Conservation (phyloP, 2,329 filamentous ascomycete genomes). For the Cordyceps sp. region DNA sequence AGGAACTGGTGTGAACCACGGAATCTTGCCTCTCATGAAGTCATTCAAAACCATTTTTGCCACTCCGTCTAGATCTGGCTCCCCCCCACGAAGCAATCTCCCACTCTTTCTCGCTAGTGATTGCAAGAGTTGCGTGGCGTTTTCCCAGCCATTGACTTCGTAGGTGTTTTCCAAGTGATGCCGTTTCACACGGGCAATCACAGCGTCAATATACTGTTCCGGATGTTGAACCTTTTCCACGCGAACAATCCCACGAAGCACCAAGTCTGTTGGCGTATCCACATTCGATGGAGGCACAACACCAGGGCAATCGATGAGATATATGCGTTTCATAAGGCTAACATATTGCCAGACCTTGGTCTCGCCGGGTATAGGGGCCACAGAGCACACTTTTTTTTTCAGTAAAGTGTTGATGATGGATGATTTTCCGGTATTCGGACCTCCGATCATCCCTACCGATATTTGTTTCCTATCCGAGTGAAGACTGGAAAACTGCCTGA, state of each 20-base stretch:
- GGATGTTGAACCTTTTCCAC: constrained; percentile 95
- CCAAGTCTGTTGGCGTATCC: constrained; percentile 73
- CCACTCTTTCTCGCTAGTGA: constrained; percentile 75
- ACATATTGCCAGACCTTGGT: constrained; percentile 99
- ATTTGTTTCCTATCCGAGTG: constrained; percentile 90
- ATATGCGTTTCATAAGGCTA: constrained; percentile 81
- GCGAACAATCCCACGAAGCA: constrained; percentile 79
- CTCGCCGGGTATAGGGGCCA: constrained; percentile 89
- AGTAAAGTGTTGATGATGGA: constrained; percentile 93
- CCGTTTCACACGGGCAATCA: constrained; percentile 64
- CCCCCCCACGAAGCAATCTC: constrained; percentile 75
- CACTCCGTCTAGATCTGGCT: constrained; percentile 85
- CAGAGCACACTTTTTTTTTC: constrained; percentile 85
- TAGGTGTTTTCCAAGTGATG: constrained; percentile 90
- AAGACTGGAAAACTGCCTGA: constrained; percentile 82
- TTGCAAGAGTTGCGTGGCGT: constrained; percentile 72
- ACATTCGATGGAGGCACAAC: constrained; percentile 79
- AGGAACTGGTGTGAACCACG: constrained; percentile 90
- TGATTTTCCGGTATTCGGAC: constrained; percentile 86
- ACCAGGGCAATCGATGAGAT: constrained; percentile 87
- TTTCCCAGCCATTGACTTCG: constrained; percentile 62
- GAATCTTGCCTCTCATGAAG: constrained; percentile 86
- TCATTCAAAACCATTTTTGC: constrained; percentile 96
- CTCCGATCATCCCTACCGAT: constrained; percentile 65
- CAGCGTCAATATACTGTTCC: constrained; percentile 81